Conservation (phyloP, 345 rosid species). For the Dipteronia sinensis region DNA sequence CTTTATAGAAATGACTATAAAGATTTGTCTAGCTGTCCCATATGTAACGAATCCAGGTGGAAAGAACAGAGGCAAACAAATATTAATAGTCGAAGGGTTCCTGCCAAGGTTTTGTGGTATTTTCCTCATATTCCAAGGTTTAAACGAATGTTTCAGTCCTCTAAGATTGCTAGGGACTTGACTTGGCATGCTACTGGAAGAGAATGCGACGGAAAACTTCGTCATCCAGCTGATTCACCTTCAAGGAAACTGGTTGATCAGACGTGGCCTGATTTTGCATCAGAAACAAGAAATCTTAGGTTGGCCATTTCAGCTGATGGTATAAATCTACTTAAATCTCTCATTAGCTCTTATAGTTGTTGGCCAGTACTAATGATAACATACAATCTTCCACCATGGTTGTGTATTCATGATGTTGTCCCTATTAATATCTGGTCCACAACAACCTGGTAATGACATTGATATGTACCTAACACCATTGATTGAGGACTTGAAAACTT, state of each 20-base stretch:
- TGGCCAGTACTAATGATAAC: too few species aligned
- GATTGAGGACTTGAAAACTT: too few species aligned
- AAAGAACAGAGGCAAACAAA: not conserved
- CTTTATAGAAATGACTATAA: too few species aligned
- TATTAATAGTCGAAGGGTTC: not conserved
- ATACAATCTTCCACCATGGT: too few species aligned
- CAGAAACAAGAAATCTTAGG: not conserved
- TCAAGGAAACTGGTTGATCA: not conserved
- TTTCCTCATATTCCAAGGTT: not conserved
- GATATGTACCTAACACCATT: too few species aligned
- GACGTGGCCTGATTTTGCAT: not conserved
- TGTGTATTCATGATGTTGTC: too few species aligned
- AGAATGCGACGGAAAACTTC: not conserved
- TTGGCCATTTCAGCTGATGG: not conserved
- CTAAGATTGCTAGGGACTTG: not conserved
- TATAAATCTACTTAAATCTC: not conserved
- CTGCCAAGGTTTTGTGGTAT: not conserved
- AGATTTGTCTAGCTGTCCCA: not conserved
- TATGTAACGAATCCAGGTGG: too few species aligned
- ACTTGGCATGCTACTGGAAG: not conserved
- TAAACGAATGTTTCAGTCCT: not conserved
- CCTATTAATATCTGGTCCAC: too few species aligned
- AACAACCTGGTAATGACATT: too few species aligned
- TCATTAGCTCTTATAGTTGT: too few species aligned
- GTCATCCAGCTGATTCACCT: not conserved